Evolutionary conservation across 83 land plant genomes (phyloP).

Genomic region (Larix sibirica): DNA sequence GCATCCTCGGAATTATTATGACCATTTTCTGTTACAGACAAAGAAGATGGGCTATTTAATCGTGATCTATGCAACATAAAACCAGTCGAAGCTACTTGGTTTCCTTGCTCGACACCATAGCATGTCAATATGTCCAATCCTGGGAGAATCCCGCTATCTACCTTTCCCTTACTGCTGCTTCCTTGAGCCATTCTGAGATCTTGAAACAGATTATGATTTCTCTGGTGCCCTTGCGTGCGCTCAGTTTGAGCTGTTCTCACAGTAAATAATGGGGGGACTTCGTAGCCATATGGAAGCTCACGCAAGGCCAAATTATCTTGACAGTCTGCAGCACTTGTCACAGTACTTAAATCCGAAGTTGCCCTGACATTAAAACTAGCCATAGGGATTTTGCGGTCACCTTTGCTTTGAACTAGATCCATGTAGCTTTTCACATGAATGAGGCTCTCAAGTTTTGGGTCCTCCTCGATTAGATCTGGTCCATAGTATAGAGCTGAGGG

Average conservation of each 20-base stretch:
- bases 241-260: background rate
- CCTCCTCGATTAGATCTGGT: too few species aligned
- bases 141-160: background rate
- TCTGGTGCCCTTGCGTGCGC: background rate
- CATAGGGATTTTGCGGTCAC: background rate
- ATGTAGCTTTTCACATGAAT: background rate
- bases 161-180: background rate
- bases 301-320: background rate
- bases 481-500: background rate
- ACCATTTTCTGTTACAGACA: background rate
- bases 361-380: background rate
- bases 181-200: background rate
- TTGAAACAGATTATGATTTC: background rate
- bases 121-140: background rate
- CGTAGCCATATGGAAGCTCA: background rate
- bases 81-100: background rate
- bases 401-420: background rate
- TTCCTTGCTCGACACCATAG: background rate
- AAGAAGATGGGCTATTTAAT: background rate
- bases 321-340: background rate
- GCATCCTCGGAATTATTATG: background rate
- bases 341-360: background rate
- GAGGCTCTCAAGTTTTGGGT: background rate
- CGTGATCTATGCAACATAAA: background rate
- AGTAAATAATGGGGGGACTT: background rate